Evolutionary conservation across 352 stramenopile species (phyloP), one percentile per base, ranked within the genome.

Genomic region (Phytophthora citricola): DNA sequence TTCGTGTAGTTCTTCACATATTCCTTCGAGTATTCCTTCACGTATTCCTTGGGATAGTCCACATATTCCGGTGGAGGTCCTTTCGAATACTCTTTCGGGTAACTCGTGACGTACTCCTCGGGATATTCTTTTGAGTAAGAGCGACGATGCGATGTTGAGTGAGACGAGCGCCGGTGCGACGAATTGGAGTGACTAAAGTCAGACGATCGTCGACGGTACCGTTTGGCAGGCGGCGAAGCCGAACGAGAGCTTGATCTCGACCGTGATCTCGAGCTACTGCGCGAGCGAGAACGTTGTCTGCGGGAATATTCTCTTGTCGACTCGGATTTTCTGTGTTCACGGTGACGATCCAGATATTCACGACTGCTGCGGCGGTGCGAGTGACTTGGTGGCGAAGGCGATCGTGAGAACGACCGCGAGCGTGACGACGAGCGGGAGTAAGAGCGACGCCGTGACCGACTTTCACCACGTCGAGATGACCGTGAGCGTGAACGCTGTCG

Each of bases 201-300:
- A 39, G 66, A 59, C 24, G 71, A 74, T 6, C 71, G 69, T 49
- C 60, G 71, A 55, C 56, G 67, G 46, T 71, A 70, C 40, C 50
- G 58, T 40, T 78, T 75, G 24, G 57, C 11, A 5, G 56, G 71
- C 6, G 71, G 63, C 17, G 69, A 74, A 17, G 40, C 44, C 8
- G 77, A 85, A 10, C 71, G 72, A 9, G 76, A 79, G 57, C 68
- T 79, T 20, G 71, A 81, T 44, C 36, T 70, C 38, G 74, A 80
- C 40, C 39, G 47, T 14, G 74, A 81, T 44, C 72, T 76, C 29
- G 77, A 86, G 22, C 68, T 74, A 17, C 60, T 79, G 38, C 69
- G 54, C 20, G 74, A 78, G 24, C 69, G 65, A 14, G 64, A 79
- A 41, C 47, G 75, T 27, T 60, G 72, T 57, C 53, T 64, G 22